These are phyloP conservation scores for Macrocybe sp. DNA, from an alignment of 1,284 basidiomycete species.

Conservation along the genomic window DNA sequence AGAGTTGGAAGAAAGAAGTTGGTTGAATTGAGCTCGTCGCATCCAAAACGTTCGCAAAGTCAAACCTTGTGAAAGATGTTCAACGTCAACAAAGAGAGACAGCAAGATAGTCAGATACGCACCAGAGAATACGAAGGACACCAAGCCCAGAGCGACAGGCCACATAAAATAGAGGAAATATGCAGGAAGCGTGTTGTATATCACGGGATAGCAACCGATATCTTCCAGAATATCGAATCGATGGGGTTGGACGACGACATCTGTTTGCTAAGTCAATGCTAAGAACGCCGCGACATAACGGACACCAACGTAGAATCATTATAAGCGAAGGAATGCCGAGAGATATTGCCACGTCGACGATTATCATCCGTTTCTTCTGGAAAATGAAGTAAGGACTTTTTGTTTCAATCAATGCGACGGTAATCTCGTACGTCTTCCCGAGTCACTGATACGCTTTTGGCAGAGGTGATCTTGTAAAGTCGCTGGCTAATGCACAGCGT, in stretches of 20 bases:
- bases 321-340: conserved; percentile 27
- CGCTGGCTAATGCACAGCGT: conserved; percentile 43
- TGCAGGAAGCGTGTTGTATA: conserved; percentile 32
- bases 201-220: conserved; percentile 38
- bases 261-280: conserved; percentile 19
- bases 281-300: too few relatives aligned
- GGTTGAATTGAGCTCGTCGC: not conserved
- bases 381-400: too few relatives aligned
- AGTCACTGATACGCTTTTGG: conserved; percentile 26
- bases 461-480: conserved; percentile 37
- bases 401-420: too few relatives aligned
- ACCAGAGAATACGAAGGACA: conserved; percentile 4
- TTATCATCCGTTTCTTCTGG: conserved; percentile 25
- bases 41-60: conserved; percentile 3
- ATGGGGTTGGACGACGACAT: conserved; percentile 33
- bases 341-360: conserved; percentile 28
- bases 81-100: not conserved
- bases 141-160: not conserved
- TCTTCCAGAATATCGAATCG: conserved; percentile 44
- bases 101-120: not conserved
- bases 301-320: conserved; percentile 23
- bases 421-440: too few relatives aligned
- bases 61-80: not conserved
- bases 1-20: not conserved
- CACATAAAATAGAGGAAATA: conserved; percentile 18